Base-by-base conservation (phyloP, 495 filamentous ascomycete species). In the Aspergillus ostianus region DNA sequence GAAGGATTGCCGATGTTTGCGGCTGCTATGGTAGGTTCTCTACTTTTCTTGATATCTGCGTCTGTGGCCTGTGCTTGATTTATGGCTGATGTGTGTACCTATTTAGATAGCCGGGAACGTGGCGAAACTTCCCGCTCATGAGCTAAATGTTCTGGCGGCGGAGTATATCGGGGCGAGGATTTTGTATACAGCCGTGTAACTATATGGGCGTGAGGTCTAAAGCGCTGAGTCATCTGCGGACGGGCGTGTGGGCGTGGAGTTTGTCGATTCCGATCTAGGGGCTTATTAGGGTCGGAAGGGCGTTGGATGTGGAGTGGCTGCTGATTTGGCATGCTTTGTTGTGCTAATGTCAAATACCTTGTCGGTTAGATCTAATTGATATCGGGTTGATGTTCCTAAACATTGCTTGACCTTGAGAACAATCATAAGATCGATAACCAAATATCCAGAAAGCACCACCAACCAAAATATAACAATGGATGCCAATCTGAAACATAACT, bases 401-500 rank as follows among this genome's bases (percentile, higher is more conserved):
- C n/a, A n/a, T n/a, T n/a, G n/a, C n/a, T 26, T 26, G 23, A 26
- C 23, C 23, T 26, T 26, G 23, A 26, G 23, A 26, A 26, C 23
- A 26, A 26, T 26, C 23, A 26, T 26, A 26, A 26, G 23, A 26
- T 26, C 4, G 2, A 26, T 26, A 26, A 26, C 4, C 23, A n/a
- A 30, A 32, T 12, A 32, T 7, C 30, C 30, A 32, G 23, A 26
- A 4, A 26, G 4, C 23, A 26, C 23, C 23, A 26, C 23, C 23
- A 26, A 26, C 23, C 23, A 2, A 26, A 26, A 4, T 4, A 26
- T 26, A 26, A n/a, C n/a, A n/a, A n/a, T n/a, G n/a, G n/a, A n/a
- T n/a, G n/a, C n/a, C n/a, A n/a, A n/a, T 30, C 29, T 75, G 67
- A 68, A 79, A 82, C 47, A 81, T 59, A 51, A 70, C 56, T 62